phyloP scores from a whole-genome alignment of 345 rosid species.

The Eucalyptus polyanthemos region DNA sequence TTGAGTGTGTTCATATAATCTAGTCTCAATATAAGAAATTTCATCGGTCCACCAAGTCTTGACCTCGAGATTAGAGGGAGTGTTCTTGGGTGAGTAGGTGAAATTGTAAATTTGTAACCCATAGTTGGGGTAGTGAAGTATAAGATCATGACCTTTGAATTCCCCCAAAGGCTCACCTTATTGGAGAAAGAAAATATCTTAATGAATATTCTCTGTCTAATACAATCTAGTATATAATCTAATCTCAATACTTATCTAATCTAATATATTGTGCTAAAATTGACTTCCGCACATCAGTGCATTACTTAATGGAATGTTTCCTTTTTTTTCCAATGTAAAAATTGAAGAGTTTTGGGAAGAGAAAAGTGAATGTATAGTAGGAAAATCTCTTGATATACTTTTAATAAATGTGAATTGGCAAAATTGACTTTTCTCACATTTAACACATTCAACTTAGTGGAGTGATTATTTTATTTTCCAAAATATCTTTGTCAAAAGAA shows the following conservation, averaged over 20 bases:
- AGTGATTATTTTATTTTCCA: neutral
- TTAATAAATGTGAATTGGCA: neutral
- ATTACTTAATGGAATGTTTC: neutral
- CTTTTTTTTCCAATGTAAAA: neutral
- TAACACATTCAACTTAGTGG: neutral
- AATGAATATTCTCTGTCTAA: neutral
- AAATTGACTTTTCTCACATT: neutral
- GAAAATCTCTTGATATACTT: neutral
- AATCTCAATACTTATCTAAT: neutral
- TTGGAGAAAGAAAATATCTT: neutral
- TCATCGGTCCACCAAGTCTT: neutral
- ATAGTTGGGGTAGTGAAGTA: neutral
- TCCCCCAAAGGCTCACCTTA: neutral
- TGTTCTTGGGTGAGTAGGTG: neutral
- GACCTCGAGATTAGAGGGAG: neutral
- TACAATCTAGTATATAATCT: neutral
- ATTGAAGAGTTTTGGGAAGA: neutral
- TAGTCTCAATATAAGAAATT: neutral
- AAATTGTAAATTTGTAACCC: neutral
- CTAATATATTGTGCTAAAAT: neutral
- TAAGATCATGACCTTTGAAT: neutral
- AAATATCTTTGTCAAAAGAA: neutral
- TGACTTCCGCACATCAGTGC: neutral
- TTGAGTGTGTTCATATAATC: neutral
- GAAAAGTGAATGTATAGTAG: neutral